Base-by-base conservation (phyloP, 2,329 filamentous ascomycete genomes). In the Aspergillus fijiensis region DNA sequence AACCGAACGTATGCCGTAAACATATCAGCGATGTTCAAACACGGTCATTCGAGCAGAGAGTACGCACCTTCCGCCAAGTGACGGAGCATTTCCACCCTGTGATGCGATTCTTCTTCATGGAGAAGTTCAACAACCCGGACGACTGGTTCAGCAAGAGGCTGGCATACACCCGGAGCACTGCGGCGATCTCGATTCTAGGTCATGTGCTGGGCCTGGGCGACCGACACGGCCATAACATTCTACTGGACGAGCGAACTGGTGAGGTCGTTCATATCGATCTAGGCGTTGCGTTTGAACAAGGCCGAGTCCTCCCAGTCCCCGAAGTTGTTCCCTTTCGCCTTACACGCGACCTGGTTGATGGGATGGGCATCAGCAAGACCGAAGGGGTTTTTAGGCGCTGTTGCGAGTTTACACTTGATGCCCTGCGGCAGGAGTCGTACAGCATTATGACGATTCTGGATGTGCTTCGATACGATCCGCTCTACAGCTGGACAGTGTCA, bases 361-460 rank as follows among this genome's bases (percentile, higher is more conserved):
- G 92, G 27, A 97, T 99, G 91, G 95, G 95, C 29, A 89, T 96
- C 66, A 96, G 91, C 2, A 92, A 91, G 69, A 96, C 93, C 0
- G 96, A 99, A 75, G 95, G 95, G 3, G 92, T 98, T 0, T 99
- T 98, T 80, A 87, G 95, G 7, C 87, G 96, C n/a, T 98, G 94
- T 77, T 99, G 95, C 75, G 96, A 99, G 74, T 98, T 98, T 74
- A 98, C 93, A 0, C 85, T 99, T 33, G 92, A 97, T 63, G 93
- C 96, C 1, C 81, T 99, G 39, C 88, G 95, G n/a, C 90, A 96
- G 69, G 95, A 99, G 74, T 91, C 91, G 12, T 96, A 96, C 73
- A 93, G 90, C 49, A 99, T 99, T 79, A 98, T 97, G 93, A 98
- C 95, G 0, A 92, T 99, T 56, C 86, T 99, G 21, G 96, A 99